Evolutionary conservation across 2,329 filamentous ascomycete species (phyloP), one percentile per base, ranked within the genome.

Genomic region (Fusarium sp.): DNA sequence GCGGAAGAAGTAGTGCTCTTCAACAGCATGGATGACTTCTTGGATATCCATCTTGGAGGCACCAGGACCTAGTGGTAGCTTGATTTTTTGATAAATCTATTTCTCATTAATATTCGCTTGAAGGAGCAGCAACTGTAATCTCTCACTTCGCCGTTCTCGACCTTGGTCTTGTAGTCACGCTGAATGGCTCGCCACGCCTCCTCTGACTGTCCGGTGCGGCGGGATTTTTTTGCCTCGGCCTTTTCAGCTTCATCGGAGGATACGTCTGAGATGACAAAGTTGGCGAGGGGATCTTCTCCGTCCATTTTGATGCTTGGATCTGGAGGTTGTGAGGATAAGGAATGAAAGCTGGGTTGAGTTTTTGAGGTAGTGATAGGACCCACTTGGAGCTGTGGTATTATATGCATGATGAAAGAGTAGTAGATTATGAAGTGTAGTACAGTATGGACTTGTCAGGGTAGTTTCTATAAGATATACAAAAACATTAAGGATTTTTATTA

Each of bases 1-100:
- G 6, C 76, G 72, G 62, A 81, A 81, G 69, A 83, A 86, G 65
- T 86, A 86, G 39, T 86, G 74, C 71, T 86, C 84, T 67, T 86
- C 83, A 8, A 83, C 80, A 0, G 83, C 84, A 65, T 86, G 82
- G 17, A 85, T 55, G 9, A 83, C 64, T n/a, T 81, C 77, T 61
- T 85, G 82, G 2, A 77, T 73, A 31, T 79, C 75, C 37, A 77
- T 77, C 65, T 85, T 86, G 29, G 75, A 73, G 4, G 77, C 68
- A 4, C 49, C 65, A 9, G 67, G 59, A 3, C 61, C 62, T 10
- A 82, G 61, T 1, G 82, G 82, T 3, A 84, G 63, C 6, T 68
- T 55, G 32, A 84, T 71, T 0, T 71, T 73, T 38, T 78, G 72
- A 69, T 76, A 74, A 21, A 85, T 76, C 82, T 85, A 50, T 10